These are phyloP conservation scores for Chenopodium formosanum DNA, from an alignment of 148 eudicot species.

Conservation along the genomic window DNA sequence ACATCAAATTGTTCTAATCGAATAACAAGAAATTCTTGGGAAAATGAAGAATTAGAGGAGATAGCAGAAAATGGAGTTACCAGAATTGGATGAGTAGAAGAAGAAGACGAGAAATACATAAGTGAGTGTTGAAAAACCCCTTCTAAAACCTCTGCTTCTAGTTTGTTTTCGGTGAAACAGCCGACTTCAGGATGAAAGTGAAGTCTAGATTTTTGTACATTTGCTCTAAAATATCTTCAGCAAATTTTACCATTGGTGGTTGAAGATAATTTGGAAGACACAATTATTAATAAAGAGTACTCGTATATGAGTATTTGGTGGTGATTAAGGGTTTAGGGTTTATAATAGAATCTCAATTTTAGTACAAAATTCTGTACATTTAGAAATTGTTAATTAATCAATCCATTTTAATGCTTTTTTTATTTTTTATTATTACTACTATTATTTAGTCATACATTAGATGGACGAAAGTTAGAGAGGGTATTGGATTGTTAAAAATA, in stretches of 20 bases:
- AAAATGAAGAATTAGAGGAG: constrained; percentile 2
- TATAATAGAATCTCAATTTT: no score
- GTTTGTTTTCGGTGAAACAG: neutral
- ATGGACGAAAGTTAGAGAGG: no score
- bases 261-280: neutral
- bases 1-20: constrained; percentile 43
- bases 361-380: no score
- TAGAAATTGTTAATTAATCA: no score
- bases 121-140: constrained; percentile 33
- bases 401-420: no score
- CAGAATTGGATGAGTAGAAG: constrained; percentile 9
- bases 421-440: no score
- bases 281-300: no score
- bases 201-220: neutral
- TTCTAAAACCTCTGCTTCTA: constrained; percentile 34
- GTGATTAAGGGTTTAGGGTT: neutral
- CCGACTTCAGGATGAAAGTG: constrained; percentile 5
- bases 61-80: neutral
- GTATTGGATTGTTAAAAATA: no score
- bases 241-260: neutral
- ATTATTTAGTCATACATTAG: no score
- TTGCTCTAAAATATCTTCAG: neutral
- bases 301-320: no score
- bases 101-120: neutral
- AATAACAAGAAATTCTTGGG: constrained; percentile 8